phyloP scores from a whole-genome alignment of 805 yeast genomes.

The Maudiozyma serrabonitensis region DNA sequence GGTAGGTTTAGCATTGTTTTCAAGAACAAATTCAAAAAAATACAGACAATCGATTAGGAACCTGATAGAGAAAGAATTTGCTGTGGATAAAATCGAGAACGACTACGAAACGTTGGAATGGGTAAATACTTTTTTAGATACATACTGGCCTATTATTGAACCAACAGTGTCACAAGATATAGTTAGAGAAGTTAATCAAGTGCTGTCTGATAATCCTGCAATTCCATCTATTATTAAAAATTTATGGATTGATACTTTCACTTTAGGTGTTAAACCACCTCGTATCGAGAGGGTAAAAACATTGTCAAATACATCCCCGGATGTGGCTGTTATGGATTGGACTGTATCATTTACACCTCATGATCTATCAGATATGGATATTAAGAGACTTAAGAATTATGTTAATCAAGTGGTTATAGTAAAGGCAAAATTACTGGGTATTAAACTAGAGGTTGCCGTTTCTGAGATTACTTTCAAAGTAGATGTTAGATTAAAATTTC shows the following conservation, averaged over 20 bases:
- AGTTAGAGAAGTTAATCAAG: conserved; percentile 72
- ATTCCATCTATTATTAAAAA: conserved; percentile 73
- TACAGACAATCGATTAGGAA: conserved; percentile 65
- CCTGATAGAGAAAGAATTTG: conserved; percentile 72
- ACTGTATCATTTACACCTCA: conserved; percentile 84
- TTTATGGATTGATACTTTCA: conserved; percentile 76
- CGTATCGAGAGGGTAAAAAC: conserved; percentile 83
- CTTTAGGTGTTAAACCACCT: conserved; percentile 91
- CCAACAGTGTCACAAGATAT: conserved; percentile 83
- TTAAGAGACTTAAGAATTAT: conserved; percentile 69
- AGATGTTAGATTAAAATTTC: conserved; percentile 64
- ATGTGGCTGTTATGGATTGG: conserved; percentile 97
- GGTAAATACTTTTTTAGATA: conserved; percentile 78
- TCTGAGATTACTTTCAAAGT: conserved; percentile 69
- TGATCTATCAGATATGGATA: conserved; percentile 68
- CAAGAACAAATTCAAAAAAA: conserved; percentile 73
- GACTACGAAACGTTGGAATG: conserved; percentile 93
- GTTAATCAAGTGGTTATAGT: conserved; percentile 73
- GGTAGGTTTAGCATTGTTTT: conserved; percentile 48
- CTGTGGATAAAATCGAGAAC: conserved; percentile 66
- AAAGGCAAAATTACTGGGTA: conserved; percentile 67
- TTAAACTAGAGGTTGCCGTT: conserved; percentile 67
- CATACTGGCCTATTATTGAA: conserved; percentile 83
- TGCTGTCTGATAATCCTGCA: conserved; percentile 59
- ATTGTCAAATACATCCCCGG: conserved; percentile 72